Percentiles rank a stretch among this genome's conserved stretches.
Conservation (phyloP, 352 stramenopile species). For the Globisporangium lucens region DNA sequence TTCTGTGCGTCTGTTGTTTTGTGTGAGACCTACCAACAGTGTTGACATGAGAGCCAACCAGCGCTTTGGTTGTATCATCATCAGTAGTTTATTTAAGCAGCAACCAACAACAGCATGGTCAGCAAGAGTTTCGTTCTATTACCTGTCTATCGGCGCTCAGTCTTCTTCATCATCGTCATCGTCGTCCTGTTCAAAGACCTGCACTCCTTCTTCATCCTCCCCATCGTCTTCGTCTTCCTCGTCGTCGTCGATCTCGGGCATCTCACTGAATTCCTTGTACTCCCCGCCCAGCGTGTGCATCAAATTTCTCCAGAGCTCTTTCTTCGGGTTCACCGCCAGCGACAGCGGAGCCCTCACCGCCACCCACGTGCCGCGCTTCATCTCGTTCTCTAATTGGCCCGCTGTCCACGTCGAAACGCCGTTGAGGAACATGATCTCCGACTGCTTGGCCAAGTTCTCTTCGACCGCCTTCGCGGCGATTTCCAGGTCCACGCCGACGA, state of each 20-base stretch:
- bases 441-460: conserved; percentile 43
- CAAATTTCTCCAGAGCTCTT: conserved; percentile 66
- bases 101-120: not conserved
- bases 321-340: conserved; percentile 58
- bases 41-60: not conserved
- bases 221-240: conserved; percentile 32
- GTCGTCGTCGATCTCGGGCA: conserved; percentile 53
- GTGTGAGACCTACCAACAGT: not conserved
- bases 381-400: conserved; percentile 66
- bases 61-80: not conserved
- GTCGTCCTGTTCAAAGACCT: conserved; percentile 11
- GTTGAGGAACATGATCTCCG: conserved; percentile 76
- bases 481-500: conserved; percentile 67
- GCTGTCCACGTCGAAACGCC: conserved; percentile 69
- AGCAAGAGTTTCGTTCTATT: conserved; percentile 22
- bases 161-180: conserved; percentile 14
- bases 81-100: not conserved
- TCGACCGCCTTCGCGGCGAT: conserved; percentile 55
- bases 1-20: not conserved
- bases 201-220: conserved; percentile 18
- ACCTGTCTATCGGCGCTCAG: conserved; percentile 15
- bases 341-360: conserved; percentile 69
- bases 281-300: conserved; percentile 67
- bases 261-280: conserved; percentile 67
- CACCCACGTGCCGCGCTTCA: conserved; percentile 71